Evolutionary conservation across 1,139 yeast genomes (phyloP).

Genomic region (Kodamaea ohmeri): DNA sequence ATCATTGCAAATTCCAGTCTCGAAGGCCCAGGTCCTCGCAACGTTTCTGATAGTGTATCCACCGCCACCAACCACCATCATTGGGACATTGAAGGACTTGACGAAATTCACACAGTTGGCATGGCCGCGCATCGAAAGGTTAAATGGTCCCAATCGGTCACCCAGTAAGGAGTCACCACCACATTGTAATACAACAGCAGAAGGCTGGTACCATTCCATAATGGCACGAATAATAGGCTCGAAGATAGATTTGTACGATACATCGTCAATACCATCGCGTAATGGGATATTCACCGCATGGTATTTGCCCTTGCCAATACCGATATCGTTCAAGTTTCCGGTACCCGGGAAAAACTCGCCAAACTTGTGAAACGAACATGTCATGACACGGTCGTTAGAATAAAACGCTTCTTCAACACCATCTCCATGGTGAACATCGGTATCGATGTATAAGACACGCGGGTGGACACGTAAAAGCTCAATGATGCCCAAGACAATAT

Average conservation of each 20-base stretch:
- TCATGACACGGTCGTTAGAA: conserved; percentile 95
- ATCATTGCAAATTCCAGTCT: conserved; percentile 84
- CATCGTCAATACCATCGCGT: conserved; percentile 91
- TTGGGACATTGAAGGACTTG: conserved; percentile 81
- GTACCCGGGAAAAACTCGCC: conserved; percentile 98
- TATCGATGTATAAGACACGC: conserved; percentile 88
- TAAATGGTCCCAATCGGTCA: conserved; percentile 89
- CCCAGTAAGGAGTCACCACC: conserved; percentile 95
- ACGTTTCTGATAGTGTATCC: conserved; percentile 98
- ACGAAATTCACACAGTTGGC: conserved; percentile 93
- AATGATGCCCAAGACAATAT: conserved; percentile 85
- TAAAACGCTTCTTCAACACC: conserved; percentile 98
- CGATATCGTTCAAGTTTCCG: conserved; percentile 84
- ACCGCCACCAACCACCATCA: conserved; percentile 95
- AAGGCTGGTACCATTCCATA: conserved; percentile 92
- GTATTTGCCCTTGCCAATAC: conserved; percentile 85
- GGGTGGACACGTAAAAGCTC: conserved; percentile 89
- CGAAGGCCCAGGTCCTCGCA: conserved; percentile 93
- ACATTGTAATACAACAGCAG: conserved; percentile 88
- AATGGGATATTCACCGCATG: conserved; percentile 86
- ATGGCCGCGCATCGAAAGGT: conserved; percentile 88
- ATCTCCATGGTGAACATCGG: conserved; percentile 97
- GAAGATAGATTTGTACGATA: conserved; percentile 78
- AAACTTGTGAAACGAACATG: conserved; percentile 94
- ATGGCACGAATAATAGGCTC: conserved; percentile 80